Evolutionary conservation across 2,329 filamentous ascomycete genomes (phyloP), one percentile per base, ranked within the genome.

Genomic region (Fusarium luffae): DNA sequence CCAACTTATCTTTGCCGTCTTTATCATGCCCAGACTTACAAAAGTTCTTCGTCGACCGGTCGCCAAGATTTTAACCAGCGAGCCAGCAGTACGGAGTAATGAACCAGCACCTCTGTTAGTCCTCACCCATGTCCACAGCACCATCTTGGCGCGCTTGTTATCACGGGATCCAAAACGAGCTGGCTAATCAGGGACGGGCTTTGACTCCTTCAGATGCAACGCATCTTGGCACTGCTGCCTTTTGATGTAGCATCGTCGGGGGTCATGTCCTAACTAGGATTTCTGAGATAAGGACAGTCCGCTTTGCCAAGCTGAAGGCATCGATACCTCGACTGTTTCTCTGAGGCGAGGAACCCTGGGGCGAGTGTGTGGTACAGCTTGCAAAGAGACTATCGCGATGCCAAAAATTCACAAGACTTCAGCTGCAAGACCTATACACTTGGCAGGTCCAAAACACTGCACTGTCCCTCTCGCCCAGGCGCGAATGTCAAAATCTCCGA

Each of bases 21-120:
- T 61, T 50, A 66, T 66, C 62, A 66, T 21, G 63, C 63, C 66
- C 63, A 70, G 69, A 54, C 63, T 71, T 54, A 50, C 68, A 71
- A 71, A 70, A 64, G 68, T 69, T 57, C 68, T 71, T 52, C n/a
- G 27, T 34, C 51, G 46, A n/a, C 48, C n/a, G 40, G 21, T 5
- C n/a, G 68, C 42, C 50, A 61, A 68, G 67, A 27, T 43, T 30
- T 46, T 5, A 37, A 42, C 32, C 48, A 55, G 43, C 32, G 50
- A 43, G 49, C 65, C 54, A 71, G 49, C 58, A 63, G 50, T 11
- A 37, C 34, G 34, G 5, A 37, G 34, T 28, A 14, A 49, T 21
- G 27, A 51, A 44, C 27, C 32, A 43, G 32, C 28, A 27, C 47
- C 23, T 19, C 14, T 52, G 18, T 59, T 37, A 48, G 59, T n/a